Percentiles rank a stretch among this genome's conserved stretches.
Conservation (phyloP, 1,139 yeast genomes). For the Candida pseudoviswanathii region DNA sequence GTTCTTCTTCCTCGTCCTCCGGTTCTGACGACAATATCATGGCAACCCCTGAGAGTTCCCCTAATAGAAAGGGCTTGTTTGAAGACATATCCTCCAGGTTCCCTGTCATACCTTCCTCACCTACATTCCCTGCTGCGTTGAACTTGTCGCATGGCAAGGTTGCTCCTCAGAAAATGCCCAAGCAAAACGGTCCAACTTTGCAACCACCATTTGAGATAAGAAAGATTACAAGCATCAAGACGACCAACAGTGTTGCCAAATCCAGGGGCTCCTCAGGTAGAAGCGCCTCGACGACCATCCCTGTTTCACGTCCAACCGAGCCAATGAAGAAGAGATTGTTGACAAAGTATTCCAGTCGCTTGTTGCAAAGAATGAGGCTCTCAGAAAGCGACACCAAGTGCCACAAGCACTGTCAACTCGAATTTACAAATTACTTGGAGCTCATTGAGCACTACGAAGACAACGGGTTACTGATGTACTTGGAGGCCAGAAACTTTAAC, state of each 20-base stretch:
- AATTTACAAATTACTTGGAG: slow-evolving; percentile 15
- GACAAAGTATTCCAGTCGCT: slow-evolving; percentile 9
- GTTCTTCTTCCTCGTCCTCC: neutral
- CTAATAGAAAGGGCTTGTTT: neutral
- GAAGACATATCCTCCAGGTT: neutral
- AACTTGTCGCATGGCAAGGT: slow-evolving; percentile 2
- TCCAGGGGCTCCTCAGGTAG: neutral
- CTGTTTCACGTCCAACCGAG: neutral
- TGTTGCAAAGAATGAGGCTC: slow-evolving; percentile 12
- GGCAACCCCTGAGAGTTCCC: slow-evolving; percentile 1
- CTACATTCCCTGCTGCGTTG: slow-evolving; percentile 7
- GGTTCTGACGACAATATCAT: neutral
- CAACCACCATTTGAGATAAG: slow-evolving; percentile 3
- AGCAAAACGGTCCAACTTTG: neutral
- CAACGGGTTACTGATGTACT: slow-evolving; percentile 2
- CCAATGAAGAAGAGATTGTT: slow-evolving; percentile 9
- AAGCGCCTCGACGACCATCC: neutral
- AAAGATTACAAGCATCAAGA: neutral
- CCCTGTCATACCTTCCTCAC: slow-evolving; percentile 3
- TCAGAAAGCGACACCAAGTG: slow-evolving; percentile 16
- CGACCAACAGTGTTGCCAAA: neutral
- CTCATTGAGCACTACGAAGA: slow-evolving; percentile 15
- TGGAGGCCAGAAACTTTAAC: slow-evolving; percentile 14
- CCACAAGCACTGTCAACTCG: slow-evolving; percentile 14
- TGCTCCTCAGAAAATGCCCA: neutral